Conservation (phyloP, 768 basidiomycete genomes). For the Pleurotus eryngii region DNA sequence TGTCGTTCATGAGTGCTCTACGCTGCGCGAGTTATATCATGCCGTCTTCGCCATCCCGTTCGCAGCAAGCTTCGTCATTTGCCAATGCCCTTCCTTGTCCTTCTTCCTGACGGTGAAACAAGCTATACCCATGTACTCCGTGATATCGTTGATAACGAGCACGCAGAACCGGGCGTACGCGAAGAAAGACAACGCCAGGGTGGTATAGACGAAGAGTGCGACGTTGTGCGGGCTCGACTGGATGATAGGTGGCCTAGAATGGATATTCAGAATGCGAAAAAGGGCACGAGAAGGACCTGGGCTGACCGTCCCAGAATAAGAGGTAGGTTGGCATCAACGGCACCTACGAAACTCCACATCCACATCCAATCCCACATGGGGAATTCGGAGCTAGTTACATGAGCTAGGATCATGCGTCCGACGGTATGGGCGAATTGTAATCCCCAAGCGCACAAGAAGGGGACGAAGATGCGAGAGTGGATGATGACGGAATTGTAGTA, state of each 20-base stretch:
- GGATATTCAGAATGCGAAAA: neutral
- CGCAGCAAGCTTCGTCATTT: neutral
- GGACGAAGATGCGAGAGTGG: slow-evolving; percentile 73
- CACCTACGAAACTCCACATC: slow-evolving; percentile 75
- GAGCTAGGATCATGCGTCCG: slow-evolving; percentile 88
- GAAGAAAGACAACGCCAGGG: slow-evolving; percentile 63
- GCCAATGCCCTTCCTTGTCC: slow-evolving; percentile 67
- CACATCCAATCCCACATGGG: slow-evolving; percentile 88
- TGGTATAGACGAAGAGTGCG: slow-evolving; percentile 68
- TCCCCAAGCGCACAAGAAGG: slow-evolving; percentile 94
- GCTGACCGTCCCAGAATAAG: slow-evolving; percentile 64
- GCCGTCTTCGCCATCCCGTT: slow-evolving; percentile 1
- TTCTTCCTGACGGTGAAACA: slow-evolving; percentile 91
- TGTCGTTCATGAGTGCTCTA: too few relatives aligned
- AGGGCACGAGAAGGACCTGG: slow-evolving; percentile 6
- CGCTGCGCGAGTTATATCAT: neutral
- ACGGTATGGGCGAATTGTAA: slow-evolving; percentile 87
- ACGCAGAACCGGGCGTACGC: slow-evolving; percentile 77
- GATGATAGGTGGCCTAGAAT: slow-evolving; percentile 59
- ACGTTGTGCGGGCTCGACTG: slow-evolving; percentile 64
- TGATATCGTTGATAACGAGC: slow-evolving; percentile 85
- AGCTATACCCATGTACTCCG: slow-evolving; percentile 88
- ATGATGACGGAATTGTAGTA: slow-evolving; percentile 64
- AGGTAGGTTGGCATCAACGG: slow-evolving; percentile 80
- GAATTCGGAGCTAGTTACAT: slow-evolving; percentile 81